A percentile compares a stretch with the other conserved stretches of the same genome.
These are phyloP conservation scores for Xerophyta viscosa DNA, from an alignment of 106 monocot species.

Conservation along the genomic window DNA sequence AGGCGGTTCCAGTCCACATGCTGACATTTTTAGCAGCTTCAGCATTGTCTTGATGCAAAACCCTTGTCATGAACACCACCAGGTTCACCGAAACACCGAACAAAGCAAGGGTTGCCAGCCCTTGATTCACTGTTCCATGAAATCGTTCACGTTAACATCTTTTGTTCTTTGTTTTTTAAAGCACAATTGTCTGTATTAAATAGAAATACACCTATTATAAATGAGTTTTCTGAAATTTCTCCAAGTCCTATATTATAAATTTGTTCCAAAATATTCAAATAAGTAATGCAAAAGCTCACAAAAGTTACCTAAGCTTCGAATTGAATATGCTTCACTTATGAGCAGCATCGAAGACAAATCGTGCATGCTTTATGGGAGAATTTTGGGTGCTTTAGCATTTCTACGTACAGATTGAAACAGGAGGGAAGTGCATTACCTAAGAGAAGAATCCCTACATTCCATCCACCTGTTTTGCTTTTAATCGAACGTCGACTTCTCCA, in stretches of 20 bases:
- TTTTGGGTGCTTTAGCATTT: too few relatives aligned
- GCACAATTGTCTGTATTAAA: too few relatives aligned
- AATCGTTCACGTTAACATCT: not conserved
- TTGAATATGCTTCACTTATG: too few relatives aligned
- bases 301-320: too few relatives aligned
- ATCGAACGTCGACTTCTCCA: not conserved
- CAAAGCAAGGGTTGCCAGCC: conserved; percentile 32
- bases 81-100: conserved; percentile 37
- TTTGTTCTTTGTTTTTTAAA: too few relatives aligned
- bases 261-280: not conserved
- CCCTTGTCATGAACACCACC: conserved; percentile 40
- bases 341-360: too few relatives aligned
- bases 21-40: conserved; percentile 47
- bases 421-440: not conserved
- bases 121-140: conserved; percentile 32
- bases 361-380: too few relatives aligned
- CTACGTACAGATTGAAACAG: too few relatives aligned
- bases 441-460: not conserved
- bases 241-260: not conserved
- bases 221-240: not conserved
- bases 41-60: conserved; percentile 43
- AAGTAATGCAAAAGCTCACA: too few relatives aligned
- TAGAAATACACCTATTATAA: too few relatives aligned
- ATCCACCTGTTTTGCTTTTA: not conserved
- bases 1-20: conserved; percentile 48